These are phyloP conservation scores for Suillus placidus DNA, from an alignment of 768 basidiomycete genomes.

Conservation along the genomic window DNA sequence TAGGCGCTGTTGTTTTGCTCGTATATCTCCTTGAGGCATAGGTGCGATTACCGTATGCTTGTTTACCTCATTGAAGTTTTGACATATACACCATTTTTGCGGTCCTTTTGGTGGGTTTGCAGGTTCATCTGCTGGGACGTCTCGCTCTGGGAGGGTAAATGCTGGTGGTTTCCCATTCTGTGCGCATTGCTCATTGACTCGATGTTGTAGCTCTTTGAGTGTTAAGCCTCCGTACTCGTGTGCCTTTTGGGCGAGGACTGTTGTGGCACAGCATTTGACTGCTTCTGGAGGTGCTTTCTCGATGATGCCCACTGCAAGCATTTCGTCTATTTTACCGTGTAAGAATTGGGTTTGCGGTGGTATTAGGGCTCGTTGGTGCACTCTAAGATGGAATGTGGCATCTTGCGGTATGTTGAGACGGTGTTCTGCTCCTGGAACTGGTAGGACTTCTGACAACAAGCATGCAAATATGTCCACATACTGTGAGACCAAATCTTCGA, in stretches of 20 bases:
- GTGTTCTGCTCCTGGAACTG: conserved; percentile 18
- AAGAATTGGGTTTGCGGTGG: conserved; percentile 9
- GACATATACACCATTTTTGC: conserved; percentile 40
- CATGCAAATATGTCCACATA: conserved; percentile 44
- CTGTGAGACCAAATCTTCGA: conserved; percentile 26
- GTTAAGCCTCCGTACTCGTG: too few relatives aligned
- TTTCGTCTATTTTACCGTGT: conserved; percentile 4
- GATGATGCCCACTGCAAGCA: conserved; percentile 7
- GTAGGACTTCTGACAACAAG: conserved; percentile 39
- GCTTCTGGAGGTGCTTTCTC: too few relatives aligned
- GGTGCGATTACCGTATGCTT: too few relatives aligned
- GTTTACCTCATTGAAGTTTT: conserved; percentile 9
- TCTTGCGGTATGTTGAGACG: conserved; percentile 1
- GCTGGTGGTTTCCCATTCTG: too few relatives aligned
- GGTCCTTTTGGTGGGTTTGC: too few relatives aligned
- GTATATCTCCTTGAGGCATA: conserved; percentile 29
- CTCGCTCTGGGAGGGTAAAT: too few relatives aligned
- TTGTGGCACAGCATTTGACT: too few relatives aligned
- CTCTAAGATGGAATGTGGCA: not conserved
- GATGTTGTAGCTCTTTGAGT: too few relatives aligned
- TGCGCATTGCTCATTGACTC: too few relatives aligned
- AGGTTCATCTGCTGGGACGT: too few relatives aligned
- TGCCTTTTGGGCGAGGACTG: too few relatives aligned
- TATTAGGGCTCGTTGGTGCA: conserved; percentile 5
- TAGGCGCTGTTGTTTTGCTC: conserved; percentile 20